Base-by-base conservation (phyloP, 805 yeast species). In the Nakazawaea ishiwadae region DNA sequence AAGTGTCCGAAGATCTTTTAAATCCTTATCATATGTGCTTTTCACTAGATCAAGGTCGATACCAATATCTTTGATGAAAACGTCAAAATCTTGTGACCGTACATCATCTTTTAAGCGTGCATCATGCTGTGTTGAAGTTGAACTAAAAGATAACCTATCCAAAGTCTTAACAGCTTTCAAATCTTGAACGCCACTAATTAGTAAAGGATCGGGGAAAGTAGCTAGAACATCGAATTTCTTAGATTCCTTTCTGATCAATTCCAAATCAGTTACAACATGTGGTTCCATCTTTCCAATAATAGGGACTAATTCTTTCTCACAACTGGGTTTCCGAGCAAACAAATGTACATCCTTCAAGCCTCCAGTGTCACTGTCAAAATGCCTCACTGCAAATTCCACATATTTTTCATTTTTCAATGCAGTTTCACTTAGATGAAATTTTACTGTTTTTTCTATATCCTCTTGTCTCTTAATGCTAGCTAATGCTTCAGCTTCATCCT, bases 61-160 rank as follows among this genome's bases (percentile, higher is more conserved):
- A 5, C 36, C 36, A 7, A 29, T 30, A 20, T n/a, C 27, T 29
- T 29, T 30, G 15, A 29, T 28, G 17, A 18, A 35, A n/a, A 35
- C 14, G 11, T 35, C 26, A 12, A 35, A 35, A 7, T 35, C 39
- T 5, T 10, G 12, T 4, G 17, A 27, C 27, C 27, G 26, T 17
- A 35, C 14, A 14, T 35, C 24, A 5, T 27, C 39, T 7, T 9
- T 6, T 10, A 7, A 5, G 16, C 4, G 17, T 20, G 7, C 11
- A 19, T n/a, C 11, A n/a, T n/a, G n/a, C n/a, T n/a, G n/a, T n/a
- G n/a, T n/a, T n/a, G n/a, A 10, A 7, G 12, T 15, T 14, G 20
- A 17, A 15, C 9, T 14, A 16, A 12, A 24, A 6, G 29, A 23
- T 15, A 34, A 23, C 5, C 16, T 15, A 12, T 34, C 23, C 20